phyloP scores from a whole-genome alignment of 176 grass and related monocot genomes.

The Paspalum notatum region DNA sequence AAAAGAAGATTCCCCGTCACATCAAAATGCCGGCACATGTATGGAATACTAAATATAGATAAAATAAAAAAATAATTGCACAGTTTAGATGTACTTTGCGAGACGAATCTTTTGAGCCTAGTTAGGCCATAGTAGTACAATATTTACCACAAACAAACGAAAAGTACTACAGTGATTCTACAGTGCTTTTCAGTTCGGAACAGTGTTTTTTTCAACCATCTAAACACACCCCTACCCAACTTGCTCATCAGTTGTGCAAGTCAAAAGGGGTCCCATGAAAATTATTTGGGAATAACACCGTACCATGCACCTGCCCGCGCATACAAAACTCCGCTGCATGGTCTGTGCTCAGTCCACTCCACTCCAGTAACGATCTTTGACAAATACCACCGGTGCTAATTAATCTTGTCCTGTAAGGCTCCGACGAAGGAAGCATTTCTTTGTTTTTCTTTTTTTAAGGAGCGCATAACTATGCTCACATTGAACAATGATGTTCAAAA shows the following conservation, averaged over 20 bases:
- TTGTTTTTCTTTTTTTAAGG: background rate
- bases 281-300: slow-evolving; percentile 31
- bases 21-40: too few species aligned
- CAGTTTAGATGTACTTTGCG: too few species aligned
- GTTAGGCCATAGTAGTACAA: too few species aligned
- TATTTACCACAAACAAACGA: too few species aligned
- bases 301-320: slow-evolving; percentile 22
- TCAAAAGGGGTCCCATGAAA: slow-evolving; percentile 32
- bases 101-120: too few species aligned
- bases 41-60: too few species aligned
- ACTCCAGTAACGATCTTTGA: slow-evolving; percentile 40
- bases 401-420: background rate
- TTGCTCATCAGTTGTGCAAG: slow-evolving; percentile 8
- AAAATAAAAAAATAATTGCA: too few species aligned
- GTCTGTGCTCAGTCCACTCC: slow-evolving; percentile 43
- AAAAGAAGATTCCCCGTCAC: too few species aligned
- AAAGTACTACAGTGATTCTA: too few species aligned
- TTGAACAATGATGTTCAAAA: background rate
- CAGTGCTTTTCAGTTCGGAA: too few species aligned
- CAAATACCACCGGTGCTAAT: background rate
- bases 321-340: background rate
- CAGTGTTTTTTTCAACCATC: too few species aligned
- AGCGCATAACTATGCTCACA: background rate
- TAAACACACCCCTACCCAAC: too few species aligned
- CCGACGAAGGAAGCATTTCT: background rate